Base-by-base conservation (phyloP, 805 yeast genomes). In the Nakazawaea wyomingensis region DNA sequence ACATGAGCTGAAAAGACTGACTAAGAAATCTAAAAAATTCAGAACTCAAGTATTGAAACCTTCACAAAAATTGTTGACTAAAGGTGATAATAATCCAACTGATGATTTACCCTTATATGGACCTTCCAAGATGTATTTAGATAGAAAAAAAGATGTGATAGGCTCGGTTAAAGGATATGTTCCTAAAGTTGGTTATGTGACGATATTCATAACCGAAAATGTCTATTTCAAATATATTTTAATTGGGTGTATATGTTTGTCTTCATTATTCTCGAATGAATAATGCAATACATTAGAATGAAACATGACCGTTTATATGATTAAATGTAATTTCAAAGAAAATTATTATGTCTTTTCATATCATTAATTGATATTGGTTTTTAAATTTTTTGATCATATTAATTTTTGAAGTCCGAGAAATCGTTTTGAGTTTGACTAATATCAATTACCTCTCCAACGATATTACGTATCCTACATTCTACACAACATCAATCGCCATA, bases 41-140 rank as follows among this genome's bases (percentile, higher is more conserved):
- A 39, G 39, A 38, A 34, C 34, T 29, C 9, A 16, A 16, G 34
- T 46, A 35, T 34, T 49, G 39, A 44, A 42, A 27, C 33, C 48
- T n/a, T 22, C 79, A 57, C 96, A 90, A 62, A 68, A 82, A 39
- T 62, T 93, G 39, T 72, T 93, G 47, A 93, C 99, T 1, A 93
- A 93, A 62, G 99, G 99, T 61, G 99, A 93, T 62, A 93, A 93
- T 61, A 93, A 93, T 59, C 86, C 90, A 3, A 81, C 85, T 41
- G 95, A 93, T 62, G 99, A 93, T 62, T 71, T 93, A 51, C 82
- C 87, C 13, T 71, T 93, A 36, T 93, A 93, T 59, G 85, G 89
- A 1, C 72, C 77, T 50, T 79, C 77, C 43, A 90, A 87, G 55
- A 69, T 68, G 37, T 93, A 93, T 54, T 68, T 93, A 54, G 80